These are phyloP conservation scores for Phytophthora litchii DNA, from an alignment of 352 stramenopile genomes.

Conservation along the genomic window DNA sequence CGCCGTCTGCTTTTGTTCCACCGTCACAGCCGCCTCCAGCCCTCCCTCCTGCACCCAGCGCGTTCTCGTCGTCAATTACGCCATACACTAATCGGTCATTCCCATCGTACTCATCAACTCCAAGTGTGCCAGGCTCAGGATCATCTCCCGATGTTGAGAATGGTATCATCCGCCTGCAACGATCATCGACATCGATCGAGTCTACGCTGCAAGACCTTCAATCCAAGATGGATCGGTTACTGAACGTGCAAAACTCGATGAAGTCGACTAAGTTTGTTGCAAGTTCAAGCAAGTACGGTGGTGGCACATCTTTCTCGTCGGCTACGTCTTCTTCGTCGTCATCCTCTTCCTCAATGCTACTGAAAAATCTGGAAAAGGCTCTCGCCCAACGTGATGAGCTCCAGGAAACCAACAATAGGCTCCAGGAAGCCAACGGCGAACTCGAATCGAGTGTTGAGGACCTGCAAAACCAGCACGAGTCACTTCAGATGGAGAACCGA, in stretches of 20 bases:
- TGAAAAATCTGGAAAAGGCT: conserved; percentile 84
- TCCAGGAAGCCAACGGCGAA: conserved; percentile 55
- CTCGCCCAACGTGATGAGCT: conserved; percentile 69
- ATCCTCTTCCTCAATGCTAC: conserved; percentile 46
- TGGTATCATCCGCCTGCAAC: conserved; percentile 69
- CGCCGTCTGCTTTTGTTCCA: conserved; percentile 20
- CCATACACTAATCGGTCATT: conserved; percentile 34
- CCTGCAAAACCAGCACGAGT: conserved; percentile 59
- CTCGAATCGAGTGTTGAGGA: conserved; percentile 69
- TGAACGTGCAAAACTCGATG: conserved; percentile 61
- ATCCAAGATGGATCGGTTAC: conserved; percentile 79
- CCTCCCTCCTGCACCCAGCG: conserved; percentile 13
- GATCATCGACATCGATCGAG: conserved; percentile 82
- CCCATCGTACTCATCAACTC: conserved; percentile 14
- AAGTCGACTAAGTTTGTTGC: conserved; percentile 54
- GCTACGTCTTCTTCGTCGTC: conserved; percentile 38
- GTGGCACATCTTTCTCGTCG: conserved; percentile 19
- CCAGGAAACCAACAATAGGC: conserved; percentile 53
- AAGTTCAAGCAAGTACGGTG: conserved; percentile 32
- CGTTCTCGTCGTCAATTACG: conserved; percentile 37
- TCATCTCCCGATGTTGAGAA: conserved; percentile 58
- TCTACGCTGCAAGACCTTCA: conserved; percentile 74
- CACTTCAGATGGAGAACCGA: conserved; percentile 71
- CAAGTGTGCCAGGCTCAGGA: conserved; percentile 13
- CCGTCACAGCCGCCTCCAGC: conserved; percentile 22